Base-by-base conservation (phyloP, 225 moss, liverwort and hornwort genomes). In the Climacium dendroides region DNA sequence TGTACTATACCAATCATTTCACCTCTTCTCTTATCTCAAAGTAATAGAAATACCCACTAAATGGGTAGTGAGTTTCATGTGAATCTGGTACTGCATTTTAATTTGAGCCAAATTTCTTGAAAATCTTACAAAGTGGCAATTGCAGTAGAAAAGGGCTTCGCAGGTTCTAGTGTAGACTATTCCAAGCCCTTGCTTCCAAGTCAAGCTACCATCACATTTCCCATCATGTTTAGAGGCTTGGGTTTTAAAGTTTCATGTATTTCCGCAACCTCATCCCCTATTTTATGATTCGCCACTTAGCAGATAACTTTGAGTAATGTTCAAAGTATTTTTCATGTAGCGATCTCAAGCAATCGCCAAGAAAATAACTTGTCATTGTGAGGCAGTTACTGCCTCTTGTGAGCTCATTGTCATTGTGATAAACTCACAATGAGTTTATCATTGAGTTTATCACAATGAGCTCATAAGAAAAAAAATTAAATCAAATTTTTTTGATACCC, bases 1-100 rank as follows among this genome's bases (percentile, higher is more conserved):
- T n/a, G n/a, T n/a, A n/a, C n/a, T n/a, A n/a, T 14, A 13, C 7
- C 1, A 15, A 1, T 39, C 4, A 0, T 41, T 8, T 39, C 69
- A 69, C 24, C 37, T 37, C 7, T 23, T 39, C 8, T 39, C 13
- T 37, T 39, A 14, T 41, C 5, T 70, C 14, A 24, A 70, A 24
- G 24, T 13, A 70, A 9, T 15, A 41, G 3, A 70, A 13, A 7
- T 37, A 13, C 7, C 35, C 4, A 5, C 23, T 23, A 7, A 37
- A 23, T 23, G 24, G 7, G 2, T 4, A 37, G 6, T 11, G 13
- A 13, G 0, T 37, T 19, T 17, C 10, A 39, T 4, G 0, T 8
- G 7, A 24, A 4, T 69, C 39, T 22, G 23, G 2, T 67, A 22
- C 13, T 2, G 1, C 18, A 73, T 47, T 19, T 30, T 32, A 19